phyloP scores from a whole-genome alignment of 208 protist species.

The Jaenimonas drosophilae region DNA sequence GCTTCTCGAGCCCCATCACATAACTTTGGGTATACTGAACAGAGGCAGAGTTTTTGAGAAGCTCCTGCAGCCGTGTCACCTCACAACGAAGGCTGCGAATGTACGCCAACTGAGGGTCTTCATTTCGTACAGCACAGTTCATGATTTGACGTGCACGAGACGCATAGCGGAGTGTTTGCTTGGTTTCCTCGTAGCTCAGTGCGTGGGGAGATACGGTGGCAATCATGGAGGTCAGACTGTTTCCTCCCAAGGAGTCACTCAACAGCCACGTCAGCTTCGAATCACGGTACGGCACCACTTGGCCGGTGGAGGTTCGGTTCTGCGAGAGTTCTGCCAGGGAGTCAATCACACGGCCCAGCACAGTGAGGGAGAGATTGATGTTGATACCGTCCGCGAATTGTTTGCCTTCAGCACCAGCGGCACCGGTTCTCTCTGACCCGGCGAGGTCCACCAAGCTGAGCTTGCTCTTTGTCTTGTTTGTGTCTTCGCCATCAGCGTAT shows the following conservation, averaged over 20 bases:
- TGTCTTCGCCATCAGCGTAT: conserved; percentile 30
- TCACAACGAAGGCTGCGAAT: conserved; percentile 24
- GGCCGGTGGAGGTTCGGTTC: conserved; percentile 45
- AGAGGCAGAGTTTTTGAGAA: no score
- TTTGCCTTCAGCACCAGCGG: conserved; percentile 40
- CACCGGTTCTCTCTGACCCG: conserved; percentile 79
- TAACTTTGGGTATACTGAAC: no score
- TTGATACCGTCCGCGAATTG: conserved; percentile 68
- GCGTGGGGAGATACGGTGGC: conserved; percentile 73
- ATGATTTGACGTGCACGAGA: conserved; percentile 75
- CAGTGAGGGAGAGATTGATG: conserved; percentile 89
- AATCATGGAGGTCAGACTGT: conserved; percentile 86
- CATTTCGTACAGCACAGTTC: conserved; percentile 79
- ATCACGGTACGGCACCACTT: conserved; percentile 78
- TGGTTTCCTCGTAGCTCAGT: conserved; percentile 76
- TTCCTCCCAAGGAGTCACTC: conserved; percentile 73
- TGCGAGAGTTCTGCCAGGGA: conserved; percentile 76
- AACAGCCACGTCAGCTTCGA: conserved; percentile 85
- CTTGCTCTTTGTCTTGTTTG: conserved; percentile 46
- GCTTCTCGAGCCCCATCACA: no score
- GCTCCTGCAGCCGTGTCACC: conserved; percentile 51
- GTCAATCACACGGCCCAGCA: conserved; percentile 85
- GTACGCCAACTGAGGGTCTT: conserved; percentile 57
- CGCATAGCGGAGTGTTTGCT: conserved; percentile 85
- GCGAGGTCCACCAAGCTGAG: conserved; percentile 92